Conservation (phyloP, 2,329 filamentous ascomycete species). For the Graphilbum ipis-grandicollis region DNA sequence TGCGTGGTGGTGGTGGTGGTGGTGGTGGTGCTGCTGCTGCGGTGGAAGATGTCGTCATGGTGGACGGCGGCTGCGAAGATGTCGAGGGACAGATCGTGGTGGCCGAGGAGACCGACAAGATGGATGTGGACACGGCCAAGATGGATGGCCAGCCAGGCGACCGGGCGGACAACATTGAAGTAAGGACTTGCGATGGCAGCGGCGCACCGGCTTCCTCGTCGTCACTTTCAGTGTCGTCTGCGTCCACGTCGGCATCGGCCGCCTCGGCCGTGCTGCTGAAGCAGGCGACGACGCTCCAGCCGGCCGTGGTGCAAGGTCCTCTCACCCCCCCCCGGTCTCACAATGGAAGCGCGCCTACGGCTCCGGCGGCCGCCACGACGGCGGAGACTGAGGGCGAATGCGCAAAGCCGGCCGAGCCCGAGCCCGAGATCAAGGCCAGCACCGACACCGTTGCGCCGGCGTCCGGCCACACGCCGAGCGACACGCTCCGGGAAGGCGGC, state of each 20-base stretch:
- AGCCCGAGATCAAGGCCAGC: neutral
- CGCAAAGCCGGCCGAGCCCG: no score
- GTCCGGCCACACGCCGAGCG: slow-evolving; percentile 22
- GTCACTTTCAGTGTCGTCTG: slow-evolving; percentile 6
- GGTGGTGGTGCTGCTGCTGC: no score
- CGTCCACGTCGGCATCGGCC: slow-evolving; percentile 20
- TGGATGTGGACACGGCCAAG: neutral
- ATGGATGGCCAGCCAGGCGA: neutral
- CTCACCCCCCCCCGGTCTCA: slow-evolving; percentile 49
- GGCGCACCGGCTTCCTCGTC: slow-evolving; percentile 9
- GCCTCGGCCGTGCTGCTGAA: slow-evolving; percentile 13
- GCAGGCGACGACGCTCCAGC: slow-evolving; percentile 8
- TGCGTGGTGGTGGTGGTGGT: slow-evolving; percentile 15
- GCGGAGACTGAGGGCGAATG: no score
- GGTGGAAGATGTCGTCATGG: slow-evolving; percentile 29
- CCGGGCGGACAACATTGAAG: neutral
- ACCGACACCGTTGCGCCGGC: neutral
- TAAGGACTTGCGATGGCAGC: slow-evolving; percentile 28
- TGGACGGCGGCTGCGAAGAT: slow-evolving; percentile 19
- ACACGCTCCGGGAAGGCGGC: slow-evolving; percentile 53
- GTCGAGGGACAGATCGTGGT: slow-evolving; percentile 28
- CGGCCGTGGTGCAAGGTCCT: slow-evolving; percentile 19
- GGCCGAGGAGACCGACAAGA: slow-evolving; percentile 7
- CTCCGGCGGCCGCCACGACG: slow-evolving; percentile 7
- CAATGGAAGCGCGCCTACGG: slow-evolving; percentile 27